Evolutionary conservation across 768 basidiomycete genomes (phyloP), one percentile per base, ranked within the genome.

Genomic region (Suillus variegatus): DNA sequence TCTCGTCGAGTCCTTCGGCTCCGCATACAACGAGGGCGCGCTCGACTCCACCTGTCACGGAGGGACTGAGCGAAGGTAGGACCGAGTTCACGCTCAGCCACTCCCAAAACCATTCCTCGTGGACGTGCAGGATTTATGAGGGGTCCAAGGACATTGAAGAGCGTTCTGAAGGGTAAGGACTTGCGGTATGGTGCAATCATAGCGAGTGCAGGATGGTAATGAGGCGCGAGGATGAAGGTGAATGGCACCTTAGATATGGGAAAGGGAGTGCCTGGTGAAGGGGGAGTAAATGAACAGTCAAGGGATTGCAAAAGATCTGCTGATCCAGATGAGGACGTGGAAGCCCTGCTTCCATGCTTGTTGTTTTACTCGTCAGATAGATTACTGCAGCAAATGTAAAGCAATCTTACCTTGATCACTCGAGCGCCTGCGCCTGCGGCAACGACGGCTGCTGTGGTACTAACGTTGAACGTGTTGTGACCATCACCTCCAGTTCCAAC

Each of bases 391-490:
- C 9, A 43, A 25, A 60, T 40, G 32, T 10, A 62, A 22, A 7
- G 22, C 47, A 3, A 61, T 22, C 84, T 67, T 72, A 93, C 96
- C 83, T 99, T 99, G 75, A 94, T 87, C 2, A 99, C 95, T 44
- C 95, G 85, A 0, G 93, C 93, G 6, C 97, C 97, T 8, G 95
- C 93, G 16, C 97, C 97, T 35, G 96, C 95, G 35, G 96, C 97
- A 25, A 98, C 93, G 66, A 99, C 85, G 1, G 87, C 97, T 2
- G 97, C 96, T 2, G 94, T 90, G 1, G 97, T 98, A 74, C 94
- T 96, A 62, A 98, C 96, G 75, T 99, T 98, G 85, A 96, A 98
- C 0, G 96, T 90, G 72, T 99, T 93, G 77, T 95, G 88, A 0
- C 95, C 96, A 77, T 99, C 97, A 8, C 97, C 97, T 13, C 97